Percentiles rank a stretch among this genome's conserved stretches.
These are phyloP conservation scores for Ascochyta koolunga DNA, from an alignment of 2,329 filamentous ascomycete species.

Conservation along the genomic window DNA sequence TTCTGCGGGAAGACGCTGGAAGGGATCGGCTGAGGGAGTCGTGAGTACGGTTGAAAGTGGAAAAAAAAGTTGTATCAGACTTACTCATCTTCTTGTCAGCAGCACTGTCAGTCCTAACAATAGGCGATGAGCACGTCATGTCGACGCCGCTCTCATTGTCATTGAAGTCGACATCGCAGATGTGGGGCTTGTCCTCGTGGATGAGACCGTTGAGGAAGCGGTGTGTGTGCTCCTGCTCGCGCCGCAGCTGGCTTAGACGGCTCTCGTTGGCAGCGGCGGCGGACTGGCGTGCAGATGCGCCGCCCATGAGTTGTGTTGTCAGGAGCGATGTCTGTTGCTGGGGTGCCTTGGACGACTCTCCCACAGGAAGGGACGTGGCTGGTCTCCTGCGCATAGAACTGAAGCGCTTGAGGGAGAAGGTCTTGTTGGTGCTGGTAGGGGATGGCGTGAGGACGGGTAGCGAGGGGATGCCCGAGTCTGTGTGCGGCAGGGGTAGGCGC, in stretches of 20 bases:
- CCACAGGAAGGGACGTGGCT: conserved; percentile 36
- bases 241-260: conserved; percentile 33
- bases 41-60: conserved; percentile 12
- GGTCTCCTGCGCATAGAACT: conserved; percentile 42
- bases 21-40: conserved; percentile 55
- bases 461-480: conserved; percentile 41
- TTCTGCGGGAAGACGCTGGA: conserved; percentile 62
- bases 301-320: conserved; percentile 28
- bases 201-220: conserved; percentile 40
- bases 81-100: conserved; percentile 44
- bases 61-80: conserved; percentile 6
- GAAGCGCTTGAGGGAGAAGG: conserved; percentile 38
- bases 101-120: conserved; percentile 40
- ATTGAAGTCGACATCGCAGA: conserved; percentile 36
- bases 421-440: conserved; percentile 22
- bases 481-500: conserved; percentile 37
- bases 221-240: conserved; percentile 42
- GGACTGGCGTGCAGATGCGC: conserved; percentile 42
- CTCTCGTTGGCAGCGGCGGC: conserved; percentile 46
- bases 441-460: conserved; percentile 20
- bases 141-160: conserved; percentile 48
- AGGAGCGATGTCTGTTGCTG: conserved; percentile 11
- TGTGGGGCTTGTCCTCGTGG: conserved; percentile 20
- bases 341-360: conserved; percentile 19
- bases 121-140: conserved; percentile 45